These are phyloP conservation scores for Fragaria vesca DNA, from an alignment of 306 rosid genomes.

Conservation along the genomic window DNA sequence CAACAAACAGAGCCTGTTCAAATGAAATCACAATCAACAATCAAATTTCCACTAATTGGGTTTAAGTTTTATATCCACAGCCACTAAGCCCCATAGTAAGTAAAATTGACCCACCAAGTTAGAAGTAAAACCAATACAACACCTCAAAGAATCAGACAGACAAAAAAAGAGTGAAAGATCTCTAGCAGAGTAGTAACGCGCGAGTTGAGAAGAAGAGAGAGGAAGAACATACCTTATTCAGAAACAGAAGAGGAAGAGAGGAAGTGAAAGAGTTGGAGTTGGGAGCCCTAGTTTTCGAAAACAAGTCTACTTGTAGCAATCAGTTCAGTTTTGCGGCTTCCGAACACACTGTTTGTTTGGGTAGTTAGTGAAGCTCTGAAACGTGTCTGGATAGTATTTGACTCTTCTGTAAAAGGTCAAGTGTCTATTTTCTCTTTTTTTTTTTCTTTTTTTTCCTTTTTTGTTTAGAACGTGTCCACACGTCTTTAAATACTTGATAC, in stretches of 20 bases:
- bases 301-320: not conserved
- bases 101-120: not conserved
- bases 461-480: no score
- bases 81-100: not conserved
- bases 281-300: no score
- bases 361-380: not conserved
- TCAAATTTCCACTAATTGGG: not conserved
- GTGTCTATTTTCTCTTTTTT: no score
- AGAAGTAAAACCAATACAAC: not conserved
- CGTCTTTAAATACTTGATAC: no score
- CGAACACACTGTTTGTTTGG: not conserved
- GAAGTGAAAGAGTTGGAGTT: no score
- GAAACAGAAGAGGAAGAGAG: not conserved
- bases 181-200: not conserved
- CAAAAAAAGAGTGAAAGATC: not conserved
- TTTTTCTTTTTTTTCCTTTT: no score
- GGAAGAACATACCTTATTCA: not conserved
- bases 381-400: conserved; percentile 7
- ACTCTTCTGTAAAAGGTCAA: not conserved
- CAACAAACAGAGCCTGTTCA: not conserved
- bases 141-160: not conserved
- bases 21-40: no score
- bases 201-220: not conserved
- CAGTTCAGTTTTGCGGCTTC: conserved; percentile 5
- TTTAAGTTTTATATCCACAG: not conserved